Percentiles rank a stretch among this genome's conserved stretches.
phyloP scores from a whole-genome alignment of 176 grass and related monocot genomes.

The Carex littledalei region DNA sequence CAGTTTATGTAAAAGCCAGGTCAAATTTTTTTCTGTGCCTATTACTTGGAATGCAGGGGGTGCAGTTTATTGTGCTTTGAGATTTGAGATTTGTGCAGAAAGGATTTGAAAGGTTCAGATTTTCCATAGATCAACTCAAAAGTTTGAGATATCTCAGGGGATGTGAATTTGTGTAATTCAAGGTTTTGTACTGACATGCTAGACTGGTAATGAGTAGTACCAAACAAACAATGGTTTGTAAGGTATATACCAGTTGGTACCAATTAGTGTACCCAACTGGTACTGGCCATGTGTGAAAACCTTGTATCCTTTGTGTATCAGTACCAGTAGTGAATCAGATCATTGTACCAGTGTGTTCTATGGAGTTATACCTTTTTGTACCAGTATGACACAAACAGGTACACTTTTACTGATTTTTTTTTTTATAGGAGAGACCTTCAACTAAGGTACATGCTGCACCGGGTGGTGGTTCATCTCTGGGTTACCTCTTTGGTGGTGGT shows the following conservation, averaged over 20 bases:
- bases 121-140: too few relatives aligned
- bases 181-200: background rate
- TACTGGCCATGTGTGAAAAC: background rate
- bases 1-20: too few relatives aligned
- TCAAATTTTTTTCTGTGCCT: too few relatives aligned
- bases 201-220: background rate
- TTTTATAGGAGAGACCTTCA: conserved; percentile 43
- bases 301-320: background rate
- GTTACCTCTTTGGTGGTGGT: conserved; percentile 48
- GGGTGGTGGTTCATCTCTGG: conserved; percentile 46
- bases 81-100: too few relatives aligned
- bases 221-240: background rate
- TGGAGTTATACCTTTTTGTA: background rate
- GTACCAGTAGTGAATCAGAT: background rate
- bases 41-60: too few relatives aligned
- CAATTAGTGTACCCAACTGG: background rate
- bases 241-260: background rate
- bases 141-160: too few relatives aligned
- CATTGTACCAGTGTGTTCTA: background rate
- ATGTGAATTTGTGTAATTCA: background rate
- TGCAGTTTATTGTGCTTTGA: too few relatives aligned
- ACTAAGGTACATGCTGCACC: conserved; percentile 65
- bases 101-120: too few relatives aligned
- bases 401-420: background rate
- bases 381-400: background rate